Conservation (phyloP, 2,329 filamentous ascomycete species). For the Dothideomycetes sp. region DNA sequence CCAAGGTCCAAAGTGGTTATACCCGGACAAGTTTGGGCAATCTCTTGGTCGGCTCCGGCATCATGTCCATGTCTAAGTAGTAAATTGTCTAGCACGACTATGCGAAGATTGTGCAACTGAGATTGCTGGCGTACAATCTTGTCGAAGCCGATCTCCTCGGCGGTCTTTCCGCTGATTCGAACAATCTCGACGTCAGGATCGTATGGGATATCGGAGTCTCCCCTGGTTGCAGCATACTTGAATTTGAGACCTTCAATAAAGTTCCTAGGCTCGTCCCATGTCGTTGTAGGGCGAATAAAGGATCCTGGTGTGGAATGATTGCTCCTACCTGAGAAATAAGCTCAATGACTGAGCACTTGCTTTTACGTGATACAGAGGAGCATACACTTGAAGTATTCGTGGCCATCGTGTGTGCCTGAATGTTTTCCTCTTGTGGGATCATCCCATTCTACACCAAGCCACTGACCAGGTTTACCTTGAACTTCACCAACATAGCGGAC, state of each 20-base stretch:
- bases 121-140: conserved; percentile 78
- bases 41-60: conserved; percentile 26
- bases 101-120: conserved; percentile 63
- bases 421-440: conserved; percentile 80
- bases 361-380: conserved; percentile 4
- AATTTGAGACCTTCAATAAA: conserved; percentile 30
- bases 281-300: conserved; percentile 46
- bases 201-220: neutral
- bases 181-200: conserved; percentile 4
- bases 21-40: conserved; percentile 46
- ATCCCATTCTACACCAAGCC: conserved; percentile 97
- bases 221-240: conserved; percentile 61
- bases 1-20: conserved; percentile 71
- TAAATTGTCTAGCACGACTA: conserved; percentile 72
- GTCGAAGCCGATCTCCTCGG: conserved; percentile 89
- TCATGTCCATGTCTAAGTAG: conserved; percentile 13
- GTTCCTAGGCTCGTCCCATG: conserved; percentile 1
- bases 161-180: conserved; percentile 31
- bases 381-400: conserved; percentile 74
- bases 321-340: conserved; percentile 40
- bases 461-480: conserved; percentile 62
- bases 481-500: conserved; percentile 74
- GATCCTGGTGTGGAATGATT: conserved; percentile 64
- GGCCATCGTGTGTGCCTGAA: conserved; percentile 68
- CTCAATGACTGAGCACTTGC: conserved; percentile 3